Evolutionary conservation across 768 basidiomycete genomes (phyloP).

Genomic region (Lactarius sanguifluus): DNA sequence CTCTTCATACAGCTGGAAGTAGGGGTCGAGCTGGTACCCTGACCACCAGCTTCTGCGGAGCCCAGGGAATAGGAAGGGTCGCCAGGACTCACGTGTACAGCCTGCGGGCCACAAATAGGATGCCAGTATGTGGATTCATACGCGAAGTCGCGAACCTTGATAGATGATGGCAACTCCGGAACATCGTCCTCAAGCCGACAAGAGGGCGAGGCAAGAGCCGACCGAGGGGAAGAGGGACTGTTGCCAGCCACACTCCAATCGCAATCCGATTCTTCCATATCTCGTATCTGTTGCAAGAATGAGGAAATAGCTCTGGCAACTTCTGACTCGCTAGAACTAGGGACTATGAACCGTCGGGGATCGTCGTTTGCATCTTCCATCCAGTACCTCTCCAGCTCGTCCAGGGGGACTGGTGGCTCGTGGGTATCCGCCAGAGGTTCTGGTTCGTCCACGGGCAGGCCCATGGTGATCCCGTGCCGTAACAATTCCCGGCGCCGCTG

Average conservation of each 20-base stretch:
- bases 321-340: conserved; percentile 32
- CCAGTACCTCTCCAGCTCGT: conserved; percentile 41
- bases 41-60: background rate
- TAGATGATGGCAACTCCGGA: conserved; percentile 20
- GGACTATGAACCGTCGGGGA: conserved; percentile 41
- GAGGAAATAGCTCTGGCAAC: conserved; percentile 14
- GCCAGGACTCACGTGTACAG: background rate
- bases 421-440: conserved; percentile 34
- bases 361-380: conserved; percentile 37
- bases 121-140: conserved; percentile 28
- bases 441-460: conserved; percentile 19
- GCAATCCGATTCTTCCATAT: conserved; percentile 21
- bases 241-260: conserved; percentile 20
- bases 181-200: background rate
- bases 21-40: background rate
- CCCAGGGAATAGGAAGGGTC: background rate
- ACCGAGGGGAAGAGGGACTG: conserved; percentile 20
- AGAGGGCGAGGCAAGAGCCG: conserved; percentile 7
- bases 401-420: conserved; percentile 37
- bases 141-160: conserved; percentile 34
- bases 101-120: background rate
- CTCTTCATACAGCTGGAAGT: conserved; percentile 3
- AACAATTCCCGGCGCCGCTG: conserved; percentile 35
- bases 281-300: conserved; percentile 17
- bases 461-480: conserved; percentile 30